phyloP scores from a whole-genome alignment of 768 basidiomycete genomes.

The Crepidotus variabilis region DNA sequence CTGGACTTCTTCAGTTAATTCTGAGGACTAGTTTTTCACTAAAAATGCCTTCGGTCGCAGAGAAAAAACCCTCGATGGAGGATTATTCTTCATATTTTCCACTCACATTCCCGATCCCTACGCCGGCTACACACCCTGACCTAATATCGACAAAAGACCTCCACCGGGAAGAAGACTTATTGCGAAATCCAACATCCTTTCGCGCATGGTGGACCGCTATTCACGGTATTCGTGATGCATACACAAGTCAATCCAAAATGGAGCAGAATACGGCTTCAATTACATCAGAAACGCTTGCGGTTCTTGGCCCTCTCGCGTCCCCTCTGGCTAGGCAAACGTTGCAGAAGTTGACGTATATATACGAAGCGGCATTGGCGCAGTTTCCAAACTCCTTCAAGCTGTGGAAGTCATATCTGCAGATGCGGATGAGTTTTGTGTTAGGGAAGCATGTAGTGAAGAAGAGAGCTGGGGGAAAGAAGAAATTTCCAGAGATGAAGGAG shows the following conservation, averaged over 20 bases:
- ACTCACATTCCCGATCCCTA: slow-evolving; percentile 81
- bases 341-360: slow-evolving; percentile 86
- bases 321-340: slow-evolving; percentile 69
- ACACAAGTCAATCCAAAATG: slow-evolving; percentile 50
- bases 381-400: slow-evolving; percentile 92
- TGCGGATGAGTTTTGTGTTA: slow-evolving; percentile 82
- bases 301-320: slow-evolving; percentile 80
- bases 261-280: slow-evolving; percentile 39
- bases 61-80: slow-evolving; percentile 45
- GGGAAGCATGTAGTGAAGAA: slow-evolving; percentile 72
- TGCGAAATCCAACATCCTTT: slow-evolving; percentile 88
- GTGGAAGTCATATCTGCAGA: slow-evolving; percentile 89
- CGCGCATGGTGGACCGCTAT: slow-evolving; percentile 93
- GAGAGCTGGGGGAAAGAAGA: slow-evolving; percentile 84
- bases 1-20: not conserved
- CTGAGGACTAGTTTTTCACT: not conserved
- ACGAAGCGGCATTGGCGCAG: slow-evolving; percentile 84
- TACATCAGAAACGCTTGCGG: slow-evolving; percentile 30
- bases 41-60: slow-evolving; percentile 56
- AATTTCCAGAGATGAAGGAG: slow-evolving; percentile 88
- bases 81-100: slow-evolving; percentile 63
- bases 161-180: slow-evolving; percentile 88
- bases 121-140: slow-evolving; percentile 71
- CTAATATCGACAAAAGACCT: slow-evolving; percentile 75
- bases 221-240: slow-evolving; percentile 65